These are phyloP conservation scores for Pseudopyricularia javanii DNA, from an alignment of 2,329 filamentous ascomycete genomes.

Conservation along the genomic window DNA sequence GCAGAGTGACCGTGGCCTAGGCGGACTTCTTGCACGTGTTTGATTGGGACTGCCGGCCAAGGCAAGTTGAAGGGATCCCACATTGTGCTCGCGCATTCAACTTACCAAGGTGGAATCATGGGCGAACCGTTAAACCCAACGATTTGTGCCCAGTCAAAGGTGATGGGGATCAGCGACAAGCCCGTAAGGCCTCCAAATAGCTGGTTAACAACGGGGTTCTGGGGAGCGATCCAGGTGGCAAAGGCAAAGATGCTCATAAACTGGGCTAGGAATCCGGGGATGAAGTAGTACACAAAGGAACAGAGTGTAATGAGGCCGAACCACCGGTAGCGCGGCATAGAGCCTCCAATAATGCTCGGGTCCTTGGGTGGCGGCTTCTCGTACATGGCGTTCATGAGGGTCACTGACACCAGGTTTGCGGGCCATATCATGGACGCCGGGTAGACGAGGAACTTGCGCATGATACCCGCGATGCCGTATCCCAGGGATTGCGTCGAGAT, in stretches of 20 bases:
- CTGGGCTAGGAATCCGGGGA: conserved; percentile 36
- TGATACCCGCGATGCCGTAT: conserved; percentile 57
- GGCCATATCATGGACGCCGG: conserved; percentile 68
- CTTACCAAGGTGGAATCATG: conserved; percentile 55
- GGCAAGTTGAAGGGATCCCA: too few species aligned
- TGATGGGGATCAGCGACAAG: conserved; percentile 28
- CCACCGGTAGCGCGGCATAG: conserved; percentile 43
- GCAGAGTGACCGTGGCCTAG: too few species aligned
- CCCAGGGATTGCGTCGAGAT: conserved; percentile 59
- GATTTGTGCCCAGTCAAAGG: conserved; percentile 47
- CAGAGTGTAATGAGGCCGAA: conserved; percentile 27
- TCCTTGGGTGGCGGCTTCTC: conserved; percentile 40
- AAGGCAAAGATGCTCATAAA: conserved; percentile 34
- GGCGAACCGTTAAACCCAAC: conserved; percentile 57
- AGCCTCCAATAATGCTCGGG: conserved; percentile 46
- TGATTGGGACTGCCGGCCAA: too few species aligned
- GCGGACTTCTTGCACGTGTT: too few species aligned
- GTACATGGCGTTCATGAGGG: conserved; percentile 62
- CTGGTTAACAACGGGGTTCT: conserved; percentile 33
- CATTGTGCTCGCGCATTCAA: conserved; percentile 1
- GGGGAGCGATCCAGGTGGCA: conserved; percentile 32
- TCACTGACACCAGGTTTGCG: conserved; percentile 50
- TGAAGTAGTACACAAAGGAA: conserved; percentile 39
- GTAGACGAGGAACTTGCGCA: conserved; percentile 52
- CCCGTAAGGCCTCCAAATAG: conserved; percentile 34